These are phyloP conservation scores for Yamagishiella unicocca DNA, from an alignment of 139 green algal genomes.

Conservation along the genomic window DNA sequence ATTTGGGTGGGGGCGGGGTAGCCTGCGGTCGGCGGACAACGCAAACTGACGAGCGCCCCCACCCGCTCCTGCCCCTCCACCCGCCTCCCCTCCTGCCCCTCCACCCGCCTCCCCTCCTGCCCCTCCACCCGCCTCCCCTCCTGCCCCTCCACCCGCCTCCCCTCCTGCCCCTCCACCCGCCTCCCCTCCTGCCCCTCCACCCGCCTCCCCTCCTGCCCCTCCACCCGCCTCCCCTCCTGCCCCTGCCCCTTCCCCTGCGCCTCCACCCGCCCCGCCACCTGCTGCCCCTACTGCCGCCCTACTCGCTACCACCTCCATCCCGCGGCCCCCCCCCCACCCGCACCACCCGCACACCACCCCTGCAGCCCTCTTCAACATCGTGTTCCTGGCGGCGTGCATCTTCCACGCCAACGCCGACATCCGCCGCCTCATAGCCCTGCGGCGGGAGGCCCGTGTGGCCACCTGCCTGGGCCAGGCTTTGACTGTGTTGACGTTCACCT, in stretches of 20 bases:
- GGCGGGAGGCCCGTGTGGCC: not conserved
- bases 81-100: too few relatives aligned
- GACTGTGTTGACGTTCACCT: not conserved
- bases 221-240: not conserved
- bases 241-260: not conserved
- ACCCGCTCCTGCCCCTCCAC: too few relatives aligned
- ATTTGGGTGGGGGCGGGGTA: too few relatives aligned
- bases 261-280: not conserved
- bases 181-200: too few relatives aligned
- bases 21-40: too few relatives aligned
- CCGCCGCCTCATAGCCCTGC: slow-evolving; percentile 18
- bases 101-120: too few relatives aligned
- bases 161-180: too few relatives aligned
- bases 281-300: not conserved
- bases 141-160: too few relatives aligned
- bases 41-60: too few relatives aligned
- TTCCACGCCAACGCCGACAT: slow-evolving; percentile 9
- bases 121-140: too few relatives aligned
- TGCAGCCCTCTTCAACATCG: slow-evolving; percentile 1
- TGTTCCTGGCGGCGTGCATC: not conserved
- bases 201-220: too few relatives aligned
- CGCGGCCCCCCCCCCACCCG: not conserved
- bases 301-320: not conserved
- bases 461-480: not conserved
- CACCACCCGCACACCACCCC: not conserved